Evolutionary conservation across 192 early-diverging fungal genomes (phyloP), one percentile per base, ranked within the genome.

Genomic region (Pilobolus umbonatus): DNA sequence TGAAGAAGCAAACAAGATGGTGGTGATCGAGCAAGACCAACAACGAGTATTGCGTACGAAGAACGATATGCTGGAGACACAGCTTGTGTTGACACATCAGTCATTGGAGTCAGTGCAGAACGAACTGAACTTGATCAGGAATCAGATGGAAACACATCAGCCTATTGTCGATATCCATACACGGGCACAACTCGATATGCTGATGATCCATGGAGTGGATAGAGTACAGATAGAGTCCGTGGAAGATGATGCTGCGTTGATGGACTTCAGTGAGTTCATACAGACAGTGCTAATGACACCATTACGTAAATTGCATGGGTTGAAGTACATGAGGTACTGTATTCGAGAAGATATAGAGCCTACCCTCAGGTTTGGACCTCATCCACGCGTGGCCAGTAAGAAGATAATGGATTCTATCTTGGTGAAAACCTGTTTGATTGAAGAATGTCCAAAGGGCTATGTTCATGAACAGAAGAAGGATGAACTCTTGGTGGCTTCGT

Each of bases 1-100:
- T 65, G 89, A 95, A 55, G 91, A 97, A 64, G 96, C 96, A 3
- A 92, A 95, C 46, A 79, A 75, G 2, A 85, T 97, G 85, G 92
- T 96, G 4, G 83, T 84, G 0, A 67, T 73, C 7, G 92, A 94
- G 62, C 83, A 84, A 14, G 60, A 78, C 22, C 72, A 81, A 55
- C 56, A 75, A 45, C 62, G 77, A 22, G 75, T 70, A 34, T 73
- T 73, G 29, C 69, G 75, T 51, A 36, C 61, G 29, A 71, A 47
- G 52, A 70, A 69, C 53, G 82, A 64, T 39, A 60, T 65, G n/a
- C 70, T 86, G 31, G 78, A 81, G 54, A 48, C 75, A 14, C 74
- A 88, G 53, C 58, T 91, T 28, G 62, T 72, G 15, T 78, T 85
- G 44, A 78, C 84, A 17, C 62, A 75, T 22, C 45, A 68, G 30